phyloP scores from a whole-genome alignment of 306 rosid genomes.

The Crotalaria pallida region DNA sequence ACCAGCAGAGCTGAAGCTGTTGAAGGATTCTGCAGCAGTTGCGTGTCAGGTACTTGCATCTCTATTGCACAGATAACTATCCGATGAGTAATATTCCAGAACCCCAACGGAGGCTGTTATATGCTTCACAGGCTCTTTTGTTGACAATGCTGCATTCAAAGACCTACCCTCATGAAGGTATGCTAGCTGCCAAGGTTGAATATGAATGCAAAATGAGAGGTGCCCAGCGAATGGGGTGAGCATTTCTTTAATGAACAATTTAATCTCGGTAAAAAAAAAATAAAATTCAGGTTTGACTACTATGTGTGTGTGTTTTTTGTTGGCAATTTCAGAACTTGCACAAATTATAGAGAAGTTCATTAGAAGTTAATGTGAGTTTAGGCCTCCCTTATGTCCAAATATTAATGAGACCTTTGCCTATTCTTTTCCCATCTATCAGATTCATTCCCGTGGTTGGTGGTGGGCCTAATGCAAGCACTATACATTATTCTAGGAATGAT shows the following conservation, averaged over 20 bases:
- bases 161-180: constrained; percentile 59
- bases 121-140: constrained; percentile 66
- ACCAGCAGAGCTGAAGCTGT: constrained; percentile 76
- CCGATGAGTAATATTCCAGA: not conserved
- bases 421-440: constrained; percentile 33
- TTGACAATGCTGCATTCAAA: constrained; percentile 85
- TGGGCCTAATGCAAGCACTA: constrained; percentile 79
- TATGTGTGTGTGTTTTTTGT: not conserved
- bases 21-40: constrained; percentile 89
- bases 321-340: not conserved
- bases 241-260: constrained; percentile 21
- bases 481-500: constrained; percentile 92
- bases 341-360: constrained; percentile 17
- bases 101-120: constrained; percentile 17
- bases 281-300: not conserved
- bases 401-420: constrained; percentile 2
- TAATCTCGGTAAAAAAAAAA: not conserved
- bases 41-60: constrained; percentile 78
- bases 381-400: not conserved
- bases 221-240: constrained; percentile 93
- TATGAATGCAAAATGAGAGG: constrained; percentile 95
- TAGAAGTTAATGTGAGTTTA: not conserved
- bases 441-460: constrained; percentile 98
- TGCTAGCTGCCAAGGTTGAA: constrained; percentile 82
- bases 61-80: not conserved